phyloP scores from a whole-genome alignment of 2,329 filamentous ascomycete species.

The Calonectria henricotiae region DNA sequence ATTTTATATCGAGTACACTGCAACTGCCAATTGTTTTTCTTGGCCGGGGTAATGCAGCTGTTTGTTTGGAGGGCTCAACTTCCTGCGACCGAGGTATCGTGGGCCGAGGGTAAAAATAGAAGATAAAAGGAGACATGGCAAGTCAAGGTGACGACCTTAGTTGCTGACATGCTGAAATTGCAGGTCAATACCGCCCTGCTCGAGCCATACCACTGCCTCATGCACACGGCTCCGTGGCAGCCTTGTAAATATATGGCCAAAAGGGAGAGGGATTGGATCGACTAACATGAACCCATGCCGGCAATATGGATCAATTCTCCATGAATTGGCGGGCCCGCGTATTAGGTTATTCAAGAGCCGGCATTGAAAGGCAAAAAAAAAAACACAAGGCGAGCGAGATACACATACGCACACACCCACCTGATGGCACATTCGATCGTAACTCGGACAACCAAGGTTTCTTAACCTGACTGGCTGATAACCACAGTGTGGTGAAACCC shows the following conservation, averaged over 20 bases:
- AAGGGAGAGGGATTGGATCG: neutral
- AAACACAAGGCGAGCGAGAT: neutral
- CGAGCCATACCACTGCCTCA: neutral
- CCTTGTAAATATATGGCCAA: neutral
- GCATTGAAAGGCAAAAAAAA: conserved; percentile 62
- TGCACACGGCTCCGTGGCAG: neutral
- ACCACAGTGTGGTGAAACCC: conserved; percentile 14
- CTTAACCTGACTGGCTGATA: conserved; percentile 2
- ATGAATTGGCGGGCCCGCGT: conserved; percentile 71
- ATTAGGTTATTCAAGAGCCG: conserved; percentile 72
- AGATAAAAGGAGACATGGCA: neutral
- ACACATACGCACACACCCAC: neutral
- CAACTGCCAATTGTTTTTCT: neutral
- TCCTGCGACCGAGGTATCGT: neutral
- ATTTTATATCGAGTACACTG: neutral
- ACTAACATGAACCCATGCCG: neutral
- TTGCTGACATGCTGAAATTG: conserved; percentile 8
- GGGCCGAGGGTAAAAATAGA: neutral
- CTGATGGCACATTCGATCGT: neutral
- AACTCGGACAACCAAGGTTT: neutral
- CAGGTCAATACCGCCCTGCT: neutral
- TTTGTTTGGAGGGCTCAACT: neutral
- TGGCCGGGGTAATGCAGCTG: neutral
- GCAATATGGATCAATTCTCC: conserved; percentile 66
- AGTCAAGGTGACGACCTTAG: neutral